Base-by-base conservation (phyloP, 176 grass and related monocot species). In the Zizania latifolia region DNA sequence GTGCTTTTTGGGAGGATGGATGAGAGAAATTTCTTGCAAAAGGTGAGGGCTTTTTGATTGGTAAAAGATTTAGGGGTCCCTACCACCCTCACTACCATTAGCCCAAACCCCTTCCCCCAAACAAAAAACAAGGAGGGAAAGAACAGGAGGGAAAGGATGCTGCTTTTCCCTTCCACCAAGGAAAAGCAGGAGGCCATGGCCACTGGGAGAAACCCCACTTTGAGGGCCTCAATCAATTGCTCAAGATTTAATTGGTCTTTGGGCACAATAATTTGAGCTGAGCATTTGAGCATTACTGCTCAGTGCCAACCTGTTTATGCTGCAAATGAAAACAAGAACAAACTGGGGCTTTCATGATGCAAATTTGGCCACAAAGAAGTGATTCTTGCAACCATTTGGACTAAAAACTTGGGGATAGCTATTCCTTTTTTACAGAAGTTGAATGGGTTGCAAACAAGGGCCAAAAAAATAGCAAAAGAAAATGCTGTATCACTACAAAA, bases 1-100 rank as follows among this genome's bases (percentile, higher is more conserved):
- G n/a, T 55, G 46, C 65, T 33, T 77, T n/a, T 78, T 57, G 6
- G 13, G 27, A n/a, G 29, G 48, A 44, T 28, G 40, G 22, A 38
- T 73, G 58, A 72, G 74, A 85, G 76, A 80, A 80, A 75, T 86
- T 81, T 75, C 70, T 80, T 60, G 39, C 2, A 35, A 73, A 85
- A 73, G 60, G 46, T 4, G 22, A 59, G 76, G 50, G 22, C 48
- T 78, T 85, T n/a, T 73, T 38, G 75, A 58, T 73, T 85, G 59
- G 15, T 56, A 79, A 84, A 84, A 84, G 46, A 79, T 73, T 78
- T 58, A 41, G 58, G 58, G 75, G 60, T 38, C 76, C 76, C 59
- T 58, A 85, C 75, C 33, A n/a, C 30, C 68, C 3, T 28, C 65
- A 44, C 45, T 2, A 71, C 41, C 41, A 66, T 14, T 46, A 12